phyloP scores from a whole-genome alignment of 2,329 filamentous ascomycete genomes.

The Magnaporthiopsis poae region DNA sequence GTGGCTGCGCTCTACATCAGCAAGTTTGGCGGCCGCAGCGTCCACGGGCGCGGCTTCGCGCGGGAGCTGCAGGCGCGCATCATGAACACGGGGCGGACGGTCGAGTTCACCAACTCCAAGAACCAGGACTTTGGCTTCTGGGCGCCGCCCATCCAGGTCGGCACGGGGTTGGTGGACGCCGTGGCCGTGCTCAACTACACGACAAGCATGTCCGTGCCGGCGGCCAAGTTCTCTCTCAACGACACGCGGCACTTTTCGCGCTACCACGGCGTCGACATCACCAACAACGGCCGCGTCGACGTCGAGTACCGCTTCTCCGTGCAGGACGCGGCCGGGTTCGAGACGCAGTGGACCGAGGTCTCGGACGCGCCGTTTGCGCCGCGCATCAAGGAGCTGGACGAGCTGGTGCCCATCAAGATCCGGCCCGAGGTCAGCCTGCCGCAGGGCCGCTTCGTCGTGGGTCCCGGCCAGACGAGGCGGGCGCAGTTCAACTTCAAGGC shows the following conservation, averaged over 20 bases:
- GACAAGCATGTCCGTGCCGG: conserved; percentile 27
- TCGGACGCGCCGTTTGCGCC: not conserved
- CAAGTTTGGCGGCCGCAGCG: conserved; percentile 23
- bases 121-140: conserved; percentile 16
- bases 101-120: conserved; percentile 21
- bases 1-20: conserved; percentile 30
- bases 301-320: conserved; percentile 25
- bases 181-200: conserved; percentile 29
- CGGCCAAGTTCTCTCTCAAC: conserved; percentile 32
- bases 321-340: conserved; percentile 26
- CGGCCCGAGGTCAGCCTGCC: conserved; percentile 12
- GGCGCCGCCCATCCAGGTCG: conserved; percentile 23
- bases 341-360: conserved; percentile 16
- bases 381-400: conserved; percentile 12
- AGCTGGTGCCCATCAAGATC: conserved; percentile 9
- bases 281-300: conserved; percentile 26
- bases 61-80: conserved; percentile 22
- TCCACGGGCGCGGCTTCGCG: conserved; percentile 22
- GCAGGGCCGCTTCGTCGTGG: conserved; percentile 15
- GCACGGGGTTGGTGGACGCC: conserved; percentile 31
- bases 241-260: conserved; percentile 31
- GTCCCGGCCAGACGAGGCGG: conserved; percentile 17
- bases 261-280: conserved; percentile 22
- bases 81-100: conserved; percentile 22
- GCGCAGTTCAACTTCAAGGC: conserved; percentile 19